A percentile compares a stretch with the other conserved stretches of the same genome.
phyloP scores from a whole-genome alignment of 1,139 yeast species.

The Saccharomycopsis phalli region DNA sequence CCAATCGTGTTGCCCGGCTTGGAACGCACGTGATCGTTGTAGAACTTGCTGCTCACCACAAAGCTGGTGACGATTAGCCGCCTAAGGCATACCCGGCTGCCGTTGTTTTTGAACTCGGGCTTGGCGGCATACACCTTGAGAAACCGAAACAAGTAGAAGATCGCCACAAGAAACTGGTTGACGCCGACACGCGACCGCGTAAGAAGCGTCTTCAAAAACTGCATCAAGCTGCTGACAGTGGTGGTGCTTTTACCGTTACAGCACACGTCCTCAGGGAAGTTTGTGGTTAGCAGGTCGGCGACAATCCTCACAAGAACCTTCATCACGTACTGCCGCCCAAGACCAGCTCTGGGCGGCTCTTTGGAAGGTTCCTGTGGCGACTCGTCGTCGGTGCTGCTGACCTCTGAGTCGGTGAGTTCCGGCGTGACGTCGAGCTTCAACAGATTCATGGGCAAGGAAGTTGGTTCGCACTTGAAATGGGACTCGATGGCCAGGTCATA shows the following conservation, averaged over 20 bases:
- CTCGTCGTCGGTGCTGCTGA: constrained; percentile 9
- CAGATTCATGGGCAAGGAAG: background rate
- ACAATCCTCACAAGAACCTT: constrained; percentile 14
- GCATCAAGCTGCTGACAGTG: constrained; percentile 17
- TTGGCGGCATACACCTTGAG: background rate
- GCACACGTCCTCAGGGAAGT: constrained; percentile 20
- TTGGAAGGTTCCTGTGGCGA: constrained; percentile 3
- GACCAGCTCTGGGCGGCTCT: too few species aligned
- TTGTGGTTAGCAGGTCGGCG: constrained; percentile 14
- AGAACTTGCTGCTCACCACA: constrained; percentile 8
- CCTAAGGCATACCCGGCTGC: constrained; percentile 15
- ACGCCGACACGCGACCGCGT: constrained; percentile 12
- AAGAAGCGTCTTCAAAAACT: constrained; percentile 12
- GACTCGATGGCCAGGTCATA: constrained; percentile 6
- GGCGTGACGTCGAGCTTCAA: constrained; percentile 1
- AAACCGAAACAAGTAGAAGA: constrained; percentile 13
- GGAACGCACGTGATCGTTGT: background rate
- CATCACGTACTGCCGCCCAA: constrained; percentile 13
- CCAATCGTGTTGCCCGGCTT: background rate
- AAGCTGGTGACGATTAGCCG: constrained; percentile 17
- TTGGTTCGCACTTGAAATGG: constrained; percentile 4
- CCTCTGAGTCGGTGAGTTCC: constrained; percentile 14
- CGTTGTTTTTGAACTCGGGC: constrained; percentile 10
- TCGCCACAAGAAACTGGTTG: constrained; percentile 15
- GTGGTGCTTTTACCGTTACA: constrained; percentile 17